phyloP scores from a whole-genome alignment of 1,284 basidiomycete genomes.

The Boletus sp. region DNA sequence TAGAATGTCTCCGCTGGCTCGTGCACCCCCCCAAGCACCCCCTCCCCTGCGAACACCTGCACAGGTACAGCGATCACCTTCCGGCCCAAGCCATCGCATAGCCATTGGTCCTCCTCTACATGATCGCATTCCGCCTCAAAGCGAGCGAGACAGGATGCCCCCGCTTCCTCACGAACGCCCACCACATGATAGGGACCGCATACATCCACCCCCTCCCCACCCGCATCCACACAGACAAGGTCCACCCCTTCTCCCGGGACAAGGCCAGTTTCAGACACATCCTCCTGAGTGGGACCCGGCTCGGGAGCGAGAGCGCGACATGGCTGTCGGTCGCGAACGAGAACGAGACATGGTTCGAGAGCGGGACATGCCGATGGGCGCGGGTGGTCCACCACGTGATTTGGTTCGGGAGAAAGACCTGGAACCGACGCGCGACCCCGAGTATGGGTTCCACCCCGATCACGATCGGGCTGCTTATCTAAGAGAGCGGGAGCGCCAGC shows the following conservation, averaged over 20 bases:
- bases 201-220: conserved; percentile 24
- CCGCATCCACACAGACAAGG: conserved; percentile 20
- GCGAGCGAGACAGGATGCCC: conserved; percentile 28
- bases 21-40: conserved; percentile 17
- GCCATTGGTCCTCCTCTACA: conserved; percentile 15
- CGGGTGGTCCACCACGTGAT: conserved; percentile 25
- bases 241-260: conserved; percentile 27
- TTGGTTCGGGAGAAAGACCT: conserved; percentile 25
- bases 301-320: conserved; percentile 24
- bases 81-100: conserved; percentile 25
- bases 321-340: conserved; percentile 19
- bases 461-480: conserved; percentile 25
- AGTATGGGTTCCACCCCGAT: conserved; percentile 23
- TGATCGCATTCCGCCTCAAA: conserved; percentile 24
- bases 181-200: conserved; percentile 30
- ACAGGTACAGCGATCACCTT: conserved; percentile 24
- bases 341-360: conserved; percentile 25
- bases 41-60: conserved; percentile 14
- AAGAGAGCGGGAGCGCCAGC: conserved; percentile 29
- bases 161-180: conserved; percentile 26
- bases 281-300: conserved; percentile 29
- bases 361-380: conserved; percentile 19
- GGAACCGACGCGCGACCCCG: conserved; percentile 23
- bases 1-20: conserved; percentile 26
- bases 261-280: conserved; percentile 33